Evolutionary conservation across 2,329 filamentous ascomycete genomes (phyloP), one percentile per base, ranked within the genome.

Genomic region (Thielaviopsis populi): DNA sequence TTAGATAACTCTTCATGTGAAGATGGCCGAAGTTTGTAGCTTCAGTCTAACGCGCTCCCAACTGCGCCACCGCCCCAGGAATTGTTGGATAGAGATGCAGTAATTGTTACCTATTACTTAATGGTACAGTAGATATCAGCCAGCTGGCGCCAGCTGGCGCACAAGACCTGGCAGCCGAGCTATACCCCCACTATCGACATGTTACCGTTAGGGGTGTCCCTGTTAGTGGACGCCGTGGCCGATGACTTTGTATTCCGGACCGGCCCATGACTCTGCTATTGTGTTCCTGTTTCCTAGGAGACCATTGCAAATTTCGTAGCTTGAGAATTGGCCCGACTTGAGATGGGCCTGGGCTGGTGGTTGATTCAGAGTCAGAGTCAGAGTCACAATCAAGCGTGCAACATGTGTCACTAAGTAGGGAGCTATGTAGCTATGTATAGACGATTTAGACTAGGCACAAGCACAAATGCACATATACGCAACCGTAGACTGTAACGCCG

Each of bases 31-130:
- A 65, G 64, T 65, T 65, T 54, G 24, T 56, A 30, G 61, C 64
- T 65, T 65, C 64, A 65, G 64, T 65, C 64, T 65, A 65, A 65
- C 64, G 64, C 64, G 64, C 64, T 65, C 64, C 64, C 64, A 65
- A 65, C 64, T 65, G 64, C 64, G 64, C 64, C 60, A 65, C 54
- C 64, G 46, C 64, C 64, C 64, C 64, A 11, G 54, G 30, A 10
- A 11, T 7, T 30, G 6, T 22, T 58, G 10, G 2, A 19, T 11
- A 2, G 7, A 22, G 27, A 17, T 56, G n/a, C n/a, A n/a, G n/a
- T n/a, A n/a, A n/a, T n/a, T 4, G 11, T 8, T 11, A 3, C 10
- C 53, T 56, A 56, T 33, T 8, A 33, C 2, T 33, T 3, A 6
- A n/a, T n/a, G n/a, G n/a, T n/a, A n/a, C n/a, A n/a, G n/a, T n/a